Percentiles rank a stretch among this genome's conserved stretches.
phyloP scores from a whole-genome alignment of 1,284 basidiomycete species.

The Hortiboletus rubellus region DNA sequence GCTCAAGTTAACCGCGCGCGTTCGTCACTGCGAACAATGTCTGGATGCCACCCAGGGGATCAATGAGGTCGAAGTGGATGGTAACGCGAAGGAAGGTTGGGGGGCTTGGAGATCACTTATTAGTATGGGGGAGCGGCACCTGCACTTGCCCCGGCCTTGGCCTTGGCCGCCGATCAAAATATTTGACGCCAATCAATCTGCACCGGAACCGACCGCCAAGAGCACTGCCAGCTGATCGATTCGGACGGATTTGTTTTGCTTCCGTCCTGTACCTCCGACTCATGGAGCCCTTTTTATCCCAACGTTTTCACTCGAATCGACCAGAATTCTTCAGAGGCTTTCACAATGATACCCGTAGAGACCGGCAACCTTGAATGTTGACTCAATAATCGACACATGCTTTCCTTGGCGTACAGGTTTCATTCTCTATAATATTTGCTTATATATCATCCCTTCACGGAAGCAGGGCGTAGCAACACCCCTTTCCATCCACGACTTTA shows the following conservation, averaged over 20 bases:
- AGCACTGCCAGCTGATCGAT: background rate
- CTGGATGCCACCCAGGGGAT: background rate
- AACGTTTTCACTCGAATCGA: background rate
- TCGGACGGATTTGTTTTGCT: background rate
- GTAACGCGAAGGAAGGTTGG: background rate
- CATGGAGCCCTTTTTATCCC: background rate
- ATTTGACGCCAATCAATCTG: background rate
- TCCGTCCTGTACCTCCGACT: background rate
- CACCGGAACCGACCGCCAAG: background rate
- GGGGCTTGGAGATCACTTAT: background rate
- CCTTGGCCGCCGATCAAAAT: too few species aligned
- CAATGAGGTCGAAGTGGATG: background rate
- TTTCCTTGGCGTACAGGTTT: slow-evolving; percentile 21
- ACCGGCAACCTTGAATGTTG: background rate
- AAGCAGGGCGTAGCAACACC: background rate
- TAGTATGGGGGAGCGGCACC: background rate
- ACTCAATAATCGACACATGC: background rate
- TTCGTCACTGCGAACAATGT: background rate
- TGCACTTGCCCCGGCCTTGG: background rate
- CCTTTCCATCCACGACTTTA: slow-evolving; percentile 5
- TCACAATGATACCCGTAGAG: background rate
- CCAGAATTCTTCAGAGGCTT: background rate
- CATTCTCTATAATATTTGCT: background rate
- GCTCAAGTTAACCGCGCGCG: background rate
- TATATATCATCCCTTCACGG: slow-evolving; percentile 7